These are phyloP conservation scores for Artomyces pyxidatus DNA, from an alignment of 768 basidiomycete genomes.

Conservation along the genomic window DNA sequence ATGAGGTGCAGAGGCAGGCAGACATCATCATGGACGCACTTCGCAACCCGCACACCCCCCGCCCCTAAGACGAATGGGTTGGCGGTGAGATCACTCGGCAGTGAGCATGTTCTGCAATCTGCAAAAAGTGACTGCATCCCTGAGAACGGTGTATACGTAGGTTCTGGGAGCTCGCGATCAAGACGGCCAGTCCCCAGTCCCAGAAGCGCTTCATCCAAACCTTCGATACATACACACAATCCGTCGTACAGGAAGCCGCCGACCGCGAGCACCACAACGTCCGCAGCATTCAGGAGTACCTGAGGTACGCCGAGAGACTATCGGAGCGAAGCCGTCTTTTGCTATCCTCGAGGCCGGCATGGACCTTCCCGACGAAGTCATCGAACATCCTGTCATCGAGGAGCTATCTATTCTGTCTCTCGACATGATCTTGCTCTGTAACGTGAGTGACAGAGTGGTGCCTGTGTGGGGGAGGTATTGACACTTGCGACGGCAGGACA, in stretches of 20 bases:
- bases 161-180: conserved; percentile 10
- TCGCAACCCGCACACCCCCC: conserved; percentile 10
- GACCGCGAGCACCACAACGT: background rate
- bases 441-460: background rate
- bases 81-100: conserved; percentile 9
- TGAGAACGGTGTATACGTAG: background rate
- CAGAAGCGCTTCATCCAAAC: conserved; percentile 3
- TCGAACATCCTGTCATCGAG: background rate
- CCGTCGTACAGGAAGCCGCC: background rate
- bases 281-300: conserved; percentile 1
- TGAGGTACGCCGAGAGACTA: background rate
- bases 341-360: background rate
- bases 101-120: background rate
- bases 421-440: background rate
- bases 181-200: conserved; percentile 1
- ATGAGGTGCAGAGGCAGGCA: background rate
- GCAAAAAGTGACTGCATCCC: background rate
- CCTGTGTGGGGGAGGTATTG: conserved; percentile 4
- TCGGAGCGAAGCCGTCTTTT: background rate
- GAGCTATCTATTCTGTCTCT: background rate
- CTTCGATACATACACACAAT: background rate
- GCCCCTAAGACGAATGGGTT: conserved; percentile 2
- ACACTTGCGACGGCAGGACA: conserved; percentile 16
- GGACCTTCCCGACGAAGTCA: background rate
- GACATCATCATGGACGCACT: conserved; percentile 13